These are phyloP conservation scores for Porphyrellus sp. DNA, from an alignment of 1,284 basidiomycete species.

Conservation along the genomic window DNA sequence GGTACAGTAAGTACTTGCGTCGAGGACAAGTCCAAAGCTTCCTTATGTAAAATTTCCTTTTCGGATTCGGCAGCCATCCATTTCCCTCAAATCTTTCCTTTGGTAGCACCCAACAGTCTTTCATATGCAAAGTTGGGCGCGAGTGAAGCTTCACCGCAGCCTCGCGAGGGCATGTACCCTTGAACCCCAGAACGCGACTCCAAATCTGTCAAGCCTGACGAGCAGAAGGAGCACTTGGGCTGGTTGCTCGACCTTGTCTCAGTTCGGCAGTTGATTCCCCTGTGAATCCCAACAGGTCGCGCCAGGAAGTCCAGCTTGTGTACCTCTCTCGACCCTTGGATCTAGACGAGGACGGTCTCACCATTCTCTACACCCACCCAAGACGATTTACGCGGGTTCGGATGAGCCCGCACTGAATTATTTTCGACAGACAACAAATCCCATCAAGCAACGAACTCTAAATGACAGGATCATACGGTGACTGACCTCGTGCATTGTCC, in stretches of 20 bases:
- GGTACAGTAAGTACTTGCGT: too few species aligned
- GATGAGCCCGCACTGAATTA: not conserved
- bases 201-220: not conserved
- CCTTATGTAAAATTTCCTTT: slow-evolving; percentile 29
- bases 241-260: not conserved
- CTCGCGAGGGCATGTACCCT: not conserved
- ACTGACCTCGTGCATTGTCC: not conserved
- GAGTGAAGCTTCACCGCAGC: too few species aligned
- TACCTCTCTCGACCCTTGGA: not conserved
- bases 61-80: not conserved
- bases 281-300: not conserved
- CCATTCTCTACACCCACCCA: not conserved
- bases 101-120: not conserved
- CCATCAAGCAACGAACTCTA: not conserved
- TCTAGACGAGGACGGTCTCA: not conserved
- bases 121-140: not conserved
- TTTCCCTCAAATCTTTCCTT: not conserved
- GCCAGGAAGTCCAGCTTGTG: too few species aligned
- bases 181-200: not conserved
- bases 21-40: too few species aligned
- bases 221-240: not conserved
- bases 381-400: not conserved
- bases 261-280: not conserved
- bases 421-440: not conserved
- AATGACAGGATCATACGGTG: not conserved